Conservation (phyloP, 208 protist species). For the Giardia duodenalis region DNA sequence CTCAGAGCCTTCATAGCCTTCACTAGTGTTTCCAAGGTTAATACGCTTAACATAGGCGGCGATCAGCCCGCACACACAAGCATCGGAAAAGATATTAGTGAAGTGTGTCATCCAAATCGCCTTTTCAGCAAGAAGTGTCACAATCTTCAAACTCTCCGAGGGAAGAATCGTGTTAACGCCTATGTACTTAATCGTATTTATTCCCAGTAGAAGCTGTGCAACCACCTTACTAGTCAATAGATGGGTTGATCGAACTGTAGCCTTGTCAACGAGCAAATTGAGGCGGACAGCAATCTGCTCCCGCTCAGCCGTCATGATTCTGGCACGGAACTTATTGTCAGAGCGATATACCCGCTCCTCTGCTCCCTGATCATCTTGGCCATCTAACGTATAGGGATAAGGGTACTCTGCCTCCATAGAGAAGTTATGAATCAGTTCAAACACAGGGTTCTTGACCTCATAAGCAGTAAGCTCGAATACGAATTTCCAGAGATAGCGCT, state of each 20-base stretch:
- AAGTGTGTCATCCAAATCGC: neutral
- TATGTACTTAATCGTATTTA: neutral
- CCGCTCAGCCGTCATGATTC: neutral
- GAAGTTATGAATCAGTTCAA: neutral
- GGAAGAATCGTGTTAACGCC: neutral
- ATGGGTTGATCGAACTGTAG: neutral
- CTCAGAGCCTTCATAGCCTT: neutral
- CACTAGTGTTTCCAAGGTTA: neutral
- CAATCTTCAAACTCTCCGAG: neutral
- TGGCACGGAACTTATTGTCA: neutral
- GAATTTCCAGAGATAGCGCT: neutral
- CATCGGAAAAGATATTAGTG: neutral
- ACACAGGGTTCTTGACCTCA: neutral
- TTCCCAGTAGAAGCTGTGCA: neutral
- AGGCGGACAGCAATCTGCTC: neutral
- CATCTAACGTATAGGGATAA: neutral
- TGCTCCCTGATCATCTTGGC: neutral
- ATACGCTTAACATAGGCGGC: neutral
- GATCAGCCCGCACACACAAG: neutral
- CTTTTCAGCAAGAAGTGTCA: neutral
- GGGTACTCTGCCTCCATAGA: neutral
- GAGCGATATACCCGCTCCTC: neutral
- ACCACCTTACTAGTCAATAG: neutral
- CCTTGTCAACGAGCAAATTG: neutral
- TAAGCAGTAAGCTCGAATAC: neutral